These are phyloP conservation scores for Vitis hybrid DNA, from an alignment of 177 flowering plant species.

Conservation along the genomic window DNA sequence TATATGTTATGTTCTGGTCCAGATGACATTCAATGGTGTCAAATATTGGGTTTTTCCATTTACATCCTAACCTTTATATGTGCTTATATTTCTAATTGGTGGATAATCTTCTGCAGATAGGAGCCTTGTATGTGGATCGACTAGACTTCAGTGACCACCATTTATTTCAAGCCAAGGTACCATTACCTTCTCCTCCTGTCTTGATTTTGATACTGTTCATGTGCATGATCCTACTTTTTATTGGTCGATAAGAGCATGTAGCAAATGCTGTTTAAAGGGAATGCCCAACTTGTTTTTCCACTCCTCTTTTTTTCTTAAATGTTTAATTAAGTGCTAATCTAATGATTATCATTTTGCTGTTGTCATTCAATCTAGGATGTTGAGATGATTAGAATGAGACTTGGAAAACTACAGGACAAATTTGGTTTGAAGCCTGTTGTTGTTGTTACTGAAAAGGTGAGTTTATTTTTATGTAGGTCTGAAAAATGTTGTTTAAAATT, in stretches of 20 bases:
- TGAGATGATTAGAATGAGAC: conserved; percentile 38
- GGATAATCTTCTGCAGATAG: conserved; percentile 51
- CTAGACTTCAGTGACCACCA: conserved; percentile 88
- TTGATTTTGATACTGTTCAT: neutral
- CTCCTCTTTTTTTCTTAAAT: neutral
- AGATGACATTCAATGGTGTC: neutral
- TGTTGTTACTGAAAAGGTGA: conserved; percentile 82
- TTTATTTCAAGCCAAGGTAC: conserved; percentile 54
- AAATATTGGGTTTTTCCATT: neutral
- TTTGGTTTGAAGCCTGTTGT: conserved; percentile 53
- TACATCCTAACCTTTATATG: neutral
- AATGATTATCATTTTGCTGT: neutral
- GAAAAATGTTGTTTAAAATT: too few species aligned
- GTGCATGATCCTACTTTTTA: too few species aligned
- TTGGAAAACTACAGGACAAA: conserved; percentile 39
- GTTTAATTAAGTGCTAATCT: neutral
- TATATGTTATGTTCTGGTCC: neutral
- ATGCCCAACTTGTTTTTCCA: neutral
- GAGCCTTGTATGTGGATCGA: conserved; percentile 54
- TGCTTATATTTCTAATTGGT: neutral
- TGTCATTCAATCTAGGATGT: conserved; percentile 52
- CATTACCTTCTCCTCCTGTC: neutral
- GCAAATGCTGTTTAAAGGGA: neutral
- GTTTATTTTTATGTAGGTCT: neutral
- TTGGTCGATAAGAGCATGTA: neutral